Base-by-base conservation (phyloP, 2,329 filamentous ascomycete genomes). In the Aureobasidium subglaciale region DNA sequence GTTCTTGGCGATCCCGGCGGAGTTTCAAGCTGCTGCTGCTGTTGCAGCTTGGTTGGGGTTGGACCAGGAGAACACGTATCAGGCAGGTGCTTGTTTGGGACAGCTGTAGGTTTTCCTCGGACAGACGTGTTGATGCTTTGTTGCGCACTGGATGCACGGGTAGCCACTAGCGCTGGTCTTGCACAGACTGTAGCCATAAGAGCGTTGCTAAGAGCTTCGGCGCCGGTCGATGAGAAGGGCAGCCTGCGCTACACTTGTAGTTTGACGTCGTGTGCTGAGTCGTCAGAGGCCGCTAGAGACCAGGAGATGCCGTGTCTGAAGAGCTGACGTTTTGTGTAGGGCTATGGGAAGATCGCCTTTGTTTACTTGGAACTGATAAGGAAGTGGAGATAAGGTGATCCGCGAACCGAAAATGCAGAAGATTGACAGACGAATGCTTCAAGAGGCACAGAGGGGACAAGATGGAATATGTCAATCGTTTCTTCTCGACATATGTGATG, bases 51-150 rank as follows among this genome's bases (percentile, higher is more conserved):
- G 63, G 76, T 61, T 75, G 82, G 59, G 15, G 70, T 67, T 2
- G 88, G 86, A 1, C 90, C 90, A 1, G 90, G 83, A n/a, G 90
- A 87, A 71, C 90, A 96, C 63, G 86, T 76, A 8, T 52, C 35
- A n/a, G 91, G 90, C 22, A 96, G 78, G 71, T 96, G 90, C 71
- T 93, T 95, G 73, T 95, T 96, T 9, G 90, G 89, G 2, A 78
- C 65, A 22, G 93, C 77, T 6, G 87, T 75, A 16, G 82, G 80
- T 6, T 79, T 77, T 43, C 77, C 78, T 63, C 78, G 72, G 49
- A 77, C 67, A 6, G 78, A 75, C 13, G 78, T 78, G 66, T 83
- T 84, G 61, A 86, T 73, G 35, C 75, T 79, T 58, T 85, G 71
- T 30, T 79, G 73, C 30, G 80, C 73, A 32, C 80, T 77, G 41